A percentile compares a stretch with the other conserved stretches of the same genome.
Evolutionary conservation across 306 rosid genomes (phyloP).

Genomic region (Bauhinia variegata): DNA sequence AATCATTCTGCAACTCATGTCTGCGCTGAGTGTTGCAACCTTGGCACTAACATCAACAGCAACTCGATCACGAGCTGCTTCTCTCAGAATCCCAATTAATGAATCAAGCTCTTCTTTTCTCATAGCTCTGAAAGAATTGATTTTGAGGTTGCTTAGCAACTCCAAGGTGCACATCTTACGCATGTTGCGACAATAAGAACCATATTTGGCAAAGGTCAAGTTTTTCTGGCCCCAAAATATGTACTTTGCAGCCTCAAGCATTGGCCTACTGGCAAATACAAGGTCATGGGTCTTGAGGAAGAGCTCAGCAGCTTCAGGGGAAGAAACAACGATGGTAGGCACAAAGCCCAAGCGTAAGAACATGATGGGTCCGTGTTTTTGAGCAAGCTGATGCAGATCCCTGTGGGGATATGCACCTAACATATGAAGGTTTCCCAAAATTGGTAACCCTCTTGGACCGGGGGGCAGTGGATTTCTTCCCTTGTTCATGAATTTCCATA

Average conservation of each 20-base stretch:
- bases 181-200: constrained; percentile 51
- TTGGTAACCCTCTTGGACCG: constrained; percentile 51
- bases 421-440: constrained; percentile 44
- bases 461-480: constrained; percentile 44
- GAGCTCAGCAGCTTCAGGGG: constrained; percentile 49
- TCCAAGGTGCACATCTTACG: constrained; percentile 54
- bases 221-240: constrained; percentile 35
- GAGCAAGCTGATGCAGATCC: constrained; percentile 37
- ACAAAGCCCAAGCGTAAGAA: constrained; percentile 37
- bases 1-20: background rate
- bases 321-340: constrained; percentile 42
- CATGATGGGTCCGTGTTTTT: constrained; percentile 53
- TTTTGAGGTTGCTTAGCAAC: constrained; percentile 41
- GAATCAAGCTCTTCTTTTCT: constrained; percentile 47
- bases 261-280: constrained; percentile 46
- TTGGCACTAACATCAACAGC: constrained; percentile 38
- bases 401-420: constrained; percentile 42
- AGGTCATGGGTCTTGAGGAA: constrained; percentile 51
- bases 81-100: constrained; percentile 20
- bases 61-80: constrained; percentile 20
- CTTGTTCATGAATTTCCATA: constrained; percentile 23
- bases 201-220: constrained; percentile 35
- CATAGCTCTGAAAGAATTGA: constrained; percentile 45
- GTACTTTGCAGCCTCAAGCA: constrained; percentile 12
- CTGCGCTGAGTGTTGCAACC: constrained; percentile 26